Percentiles rank a stretch among this genome's conserved stretches.
phyloP scores from a whole-genome alignment of 495 filamentous ascomycete genomes.

The Aspergillus bertholletiae region DNA sequence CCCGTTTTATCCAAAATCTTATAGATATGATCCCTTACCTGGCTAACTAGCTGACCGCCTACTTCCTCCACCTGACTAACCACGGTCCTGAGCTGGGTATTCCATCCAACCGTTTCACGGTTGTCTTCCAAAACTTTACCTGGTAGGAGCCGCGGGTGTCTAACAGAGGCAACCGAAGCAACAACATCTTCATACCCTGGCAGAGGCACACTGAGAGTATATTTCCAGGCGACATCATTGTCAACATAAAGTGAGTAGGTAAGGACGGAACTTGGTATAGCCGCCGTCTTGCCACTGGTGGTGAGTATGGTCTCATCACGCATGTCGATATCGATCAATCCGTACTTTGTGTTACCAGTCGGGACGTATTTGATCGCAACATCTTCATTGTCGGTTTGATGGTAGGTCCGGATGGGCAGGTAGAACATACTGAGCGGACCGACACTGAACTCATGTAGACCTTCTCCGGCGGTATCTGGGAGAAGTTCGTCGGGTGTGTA shows the following conservation, averaged over 20 bases:
- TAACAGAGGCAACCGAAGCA: not conserved
- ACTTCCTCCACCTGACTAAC: slow-evolving; percentile 14
- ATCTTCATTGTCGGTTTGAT: slow-evolving; percentile 73
- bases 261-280: slow-evolving; percentile 48
- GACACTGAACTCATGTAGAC: slow-evolving; percentile 83
- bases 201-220: slow-evolving; percentile 38
- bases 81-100: not conserved
- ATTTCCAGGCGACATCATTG: slow-evolving; percentile 73
- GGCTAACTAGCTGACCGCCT: not conserved
- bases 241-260: slow-evolving; percentile 83
- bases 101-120: not conserved
- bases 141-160: slow-evolving; percentile 11
- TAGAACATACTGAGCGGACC: slow-evolving; percentile 93
- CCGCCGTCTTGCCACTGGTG: slow-evolving; percentile 17
- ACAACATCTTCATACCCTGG: slow-evolving; percentile 2
- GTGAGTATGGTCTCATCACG: slow-evolving; percentile 52
- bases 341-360: slow-evolving; percentile 86
- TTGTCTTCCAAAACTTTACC: slow-evolving; percentile 14
- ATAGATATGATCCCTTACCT: slow-evolving; percentile 6
- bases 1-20: slow-evolving; percentile 8
- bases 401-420: slow-evolving; percentile 78
- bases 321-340: slow-evolving; percentile 77
- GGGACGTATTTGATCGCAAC: slow-evolving; percentile 81
- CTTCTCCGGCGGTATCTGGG: slow-evolving; percentile 35
- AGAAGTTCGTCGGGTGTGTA: slow-evolving; percentile 19